Evolutionary conservation across 2,329 filamentous ascomycete species (phyloP).

Genomic region (Pseudophaeomoniella oleicola): DNA sequence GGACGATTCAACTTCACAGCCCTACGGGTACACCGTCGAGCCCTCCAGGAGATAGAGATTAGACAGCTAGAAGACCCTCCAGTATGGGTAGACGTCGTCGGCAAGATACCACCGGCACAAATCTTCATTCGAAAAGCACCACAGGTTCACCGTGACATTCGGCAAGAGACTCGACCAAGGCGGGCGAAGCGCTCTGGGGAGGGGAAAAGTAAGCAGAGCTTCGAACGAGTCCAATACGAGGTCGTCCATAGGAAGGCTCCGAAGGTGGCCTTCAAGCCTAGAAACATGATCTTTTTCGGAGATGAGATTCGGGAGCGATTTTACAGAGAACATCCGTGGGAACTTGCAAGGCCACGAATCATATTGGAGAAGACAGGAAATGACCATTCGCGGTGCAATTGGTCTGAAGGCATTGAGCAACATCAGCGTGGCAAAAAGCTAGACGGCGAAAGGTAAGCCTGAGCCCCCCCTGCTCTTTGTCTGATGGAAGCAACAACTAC

Average conservation of each 20-base stretch:
- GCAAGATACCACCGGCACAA: slow-evolving; percentile 42
- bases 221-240: background rate
- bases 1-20: slow-evolving; percentile 23
- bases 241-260: slow-evolving; percentile 34
- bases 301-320: slow-evolving; percentile 69
- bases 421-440: slow-evolving; percentile 61
- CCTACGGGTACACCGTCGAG: slow-evolving; percentile 25
- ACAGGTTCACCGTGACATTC: slow-evolving; percentile 24
- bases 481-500: background rate
- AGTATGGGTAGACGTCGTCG: slow-evolving; percentile 40
- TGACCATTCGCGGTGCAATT: slow-evolving; percentile 65
- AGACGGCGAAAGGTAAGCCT: slow-evolving; percentile 65
- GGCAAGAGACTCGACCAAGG: slow-evolving; percentile 13
- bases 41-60: slow-evolving; percentile 18
- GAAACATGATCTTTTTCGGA: slow-evolving; percentile 65
- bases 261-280: slow-evolving; percentile 67
- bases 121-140: slow-evolving; percentile 41
- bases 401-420: slow-evolving; percentile 42
- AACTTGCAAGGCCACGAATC: slow-evolving; percentile 74
- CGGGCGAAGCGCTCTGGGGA: background rate
- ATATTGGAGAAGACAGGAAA: slow-evolving; percentile 76
- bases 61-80: slow-evolving; percentile 19
- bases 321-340: slow-evolving; percentile 93
- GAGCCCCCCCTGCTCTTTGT: slow-evolving; percentile 3
- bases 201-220: background rate